Evolutionary conservation across 2,329 filamentous ascomycete species (phyloP), one percentile per base, ranked within the genome.

Genomic region (Dryadomyces quercus-mongolicae): DNA sequence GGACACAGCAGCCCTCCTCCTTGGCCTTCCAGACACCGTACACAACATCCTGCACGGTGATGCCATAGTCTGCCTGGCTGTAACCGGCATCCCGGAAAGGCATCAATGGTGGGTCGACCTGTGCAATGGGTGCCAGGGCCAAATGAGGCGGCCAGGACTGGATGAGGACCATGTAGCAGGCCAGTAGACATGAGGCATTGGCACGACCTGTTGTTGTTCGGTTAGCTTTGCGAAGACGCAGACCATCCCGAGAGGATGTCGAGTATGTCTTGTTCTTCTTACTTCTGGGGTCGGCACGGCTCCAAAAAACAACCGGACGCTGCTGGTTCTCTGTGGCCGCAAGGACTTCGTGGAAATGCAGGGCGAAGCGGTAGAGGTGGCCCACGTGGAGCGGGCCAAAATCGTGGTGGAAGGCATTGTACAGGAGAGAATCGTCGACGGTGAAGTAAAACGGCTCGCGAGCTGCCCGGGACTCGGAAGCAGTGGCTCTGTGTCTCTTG

Each of bases 1-100:
- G 75, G 54, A 88, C 87, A 65, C 91, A 94, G 63, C 95, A 84
- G 49, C 86, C 85, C 70, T 96, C 88, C 66, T 98, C 93, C 74
- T 97, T 98, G 48, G 93, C 93, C 68, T 92, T 95, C 92, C 93
- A 98, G 18, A 98, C 90, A 56, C 93, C 93, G 65, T 98, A 98
- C 8, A 98, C 92, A 45, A 98, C 85, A 67, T 98, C 93, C 71
- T 98, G 93, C 46, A 98, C 89, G 56, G 86, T 95, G 62, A 98
- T 81, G 54, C 89, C 86, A 66, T 95, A 98, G 70, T 98, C 93
- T 57, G 93, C 93, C 71, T 97, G 92, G 70, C 91, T 96, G 76
- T 98, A 98, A 54, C 93, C 93, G 56, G 93, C 93, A 68, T 98
- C 93, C 59, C 93, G 84, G 78, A 98, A 98, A 12, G 93, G 93